A percentile compares a stretch with the other conserved stretches of the same genome.
These are phyloP conservation scores for Hibiscus mutabilis DNA, from an alignment of 345 rosid genomes.

Conservation along the genomic window DNA sequence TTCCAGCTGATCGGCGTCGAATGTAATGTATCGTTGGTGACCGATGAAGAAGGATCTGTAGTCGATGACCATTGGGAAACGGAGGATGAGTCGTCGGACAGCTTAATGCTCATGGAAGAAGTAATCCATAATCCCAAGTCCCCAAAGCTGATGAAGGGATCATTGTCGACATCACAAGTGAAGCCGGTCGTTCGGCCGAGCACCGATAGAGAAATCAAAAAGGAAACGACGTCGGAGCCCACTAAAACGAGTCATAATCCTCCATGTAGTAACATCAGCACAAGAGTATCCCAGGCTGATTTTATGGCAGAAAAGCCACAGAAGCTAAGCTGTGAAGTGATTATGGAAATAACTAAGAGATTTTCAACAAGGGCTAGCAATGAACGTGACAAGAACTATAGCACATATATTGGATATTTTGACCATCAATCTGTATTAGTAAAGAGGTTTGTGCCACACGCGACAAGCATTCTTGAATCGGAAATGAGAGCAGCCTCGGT, in stretches of 20 bases:
- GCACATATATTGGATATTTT: conserved; percentile 15
- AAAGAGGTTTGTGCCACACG: conserved; percentile 13
- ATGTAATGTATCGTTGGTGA: conserved; percentile 23
- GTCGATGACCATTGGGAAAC: background rate
- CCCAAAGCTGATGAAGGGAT: conserved; percentile 16
- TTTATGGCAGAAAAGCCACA: conserved; percentile 8
- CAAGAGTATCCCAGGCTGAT: too few relatives aligned
- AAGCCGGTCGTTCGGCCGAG: background rate
- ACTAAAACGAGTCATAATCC: background rate
- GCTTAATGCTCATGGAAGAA: conserved; percentile 7
- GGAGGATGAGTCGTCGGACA: background rate
- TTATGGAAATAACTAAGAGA: conserved; percentile 21
- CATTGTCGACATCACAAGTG: background rate
- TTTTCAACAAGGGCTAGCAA: conserved; percentile 17
- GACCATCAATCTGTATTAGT: conserved; percentile 16
- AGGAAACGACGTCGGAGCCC: background rate
- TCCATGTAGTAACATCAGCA: background rate
- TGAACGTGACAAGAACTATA: conserved; percentile 6
- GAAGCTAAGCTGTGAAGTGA: conserved; percentile 31
- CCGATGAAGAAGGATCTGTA: conserved; percentile 12
- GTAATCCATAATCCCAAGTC: conserved; percentile 17
- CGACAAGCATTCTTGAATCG: conserved; percentile 20
- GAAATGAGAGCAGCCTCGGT: conserved; percentile 29
- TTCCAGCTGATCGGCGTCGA: conserved; percentile 26
- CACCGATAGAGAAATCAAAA: background rate